Evolutionary conservation across 208 protist species (phyloP), one percentile per base, ranked within the genome.

Genomic region (Crithidia thermophila): DNA sequence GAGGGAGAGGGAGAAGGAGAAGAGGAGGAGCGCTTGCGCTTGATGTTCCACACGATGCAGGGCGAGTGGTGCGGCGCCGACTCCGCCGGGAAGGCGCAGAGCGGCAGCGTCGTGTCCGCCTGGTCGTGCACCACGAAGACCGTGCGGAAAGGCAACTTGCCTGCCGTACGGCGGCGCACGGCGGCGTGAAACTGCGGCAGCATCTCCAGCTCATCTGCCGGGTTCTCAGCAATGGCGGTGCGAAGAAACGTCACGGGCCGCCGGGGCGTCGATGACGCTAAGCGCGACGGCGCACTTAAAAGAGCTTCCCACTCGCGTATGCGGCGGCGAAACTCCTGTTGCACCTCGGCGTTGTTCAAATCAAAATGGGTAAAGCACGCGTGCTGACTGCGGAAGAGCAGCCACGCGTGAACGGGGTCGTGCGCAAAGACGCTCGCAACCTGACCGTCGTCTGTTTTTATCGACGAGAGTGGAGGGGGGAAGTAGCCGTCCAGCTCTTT

Each of bases 361-460:
- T 96, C 82, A 42, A 84, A 85, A 52, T 96, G 91, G 4, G 86
- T 89, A 42, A 96, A 92, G 58, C 88, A 94, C 11, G 82, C 82
- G 76, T 96, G 87, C 40, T 82, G 77, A 45, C 79, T 72, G 31
- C 91, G 85, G 45, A 96, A 96, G 18, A 93, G 72, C 18, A 94
- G 61, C 82, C 85, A 93, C 5, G 89, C 75, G 28, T 75, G 77
- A 1, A 84, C 87, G 8, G 85, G 82, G 49, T 95, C 90, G 14
- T 84, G 81, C 23, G 39, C 42, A 43, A 88, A 88, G 14, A 33
- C 58, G 5, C 60, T 46, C n/a, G 33, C 10, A 2, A 61, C 37
- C 18, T 64, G 28, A 11, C 39, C 20, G 72, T 45, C 3, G 39
- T 28, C 49, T 21, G 18, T 33, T 8, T 46, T 28, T 0, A 23